A percentile compares a stretch with the other conserved stretches of the same genome.
Conservation (phyloP, 176 grass and related monocot species). For the Aechmea fasciata region DNA sequence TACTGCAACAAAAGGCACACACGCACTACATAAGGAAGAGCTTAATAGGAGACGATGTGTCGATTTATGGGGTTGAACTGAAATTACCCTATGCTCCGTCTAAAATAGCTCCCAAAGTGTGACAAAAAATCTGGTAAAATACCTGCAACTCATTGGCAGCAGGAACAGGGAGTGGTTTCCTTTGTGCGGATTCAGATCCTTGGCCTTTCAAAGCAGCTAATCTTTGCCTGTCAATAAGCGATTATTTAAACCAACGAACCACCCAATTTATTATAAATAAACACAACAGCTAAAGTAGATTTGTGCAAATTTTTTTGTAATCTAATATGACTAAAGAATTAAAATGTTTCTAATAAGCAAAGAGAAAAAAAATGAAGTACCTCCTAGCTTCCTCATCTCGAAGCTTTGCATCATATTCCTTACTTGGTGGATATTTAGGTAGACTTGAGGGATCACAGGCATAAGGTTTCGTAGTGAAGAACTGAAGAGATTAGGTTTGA, state of each 20-base stretch:
- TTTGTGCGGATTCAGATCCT: constrained; percentile 49
- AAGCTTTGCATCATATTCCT: constrained; percentile 95
- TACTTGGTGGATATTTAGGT: constrained; percentile 97
- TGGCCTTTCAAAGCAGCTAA: constrained; percentile 60
- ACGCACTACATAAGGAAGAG: no score
- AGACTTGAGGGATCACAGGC: constrained; percentile 84
- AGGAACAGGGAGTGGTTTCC: constrained; percentile 58
- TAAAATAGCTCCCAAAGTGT: constrained; percentile 7
- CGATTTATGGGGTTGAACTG: neutral
- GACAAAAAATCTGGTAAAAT: constrained; percentile 14
- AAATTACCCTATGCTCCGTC: constrained; percentile 1
- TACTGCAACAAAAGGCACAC: no score
- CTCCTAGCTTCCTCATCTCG: constrained; percentile 91
- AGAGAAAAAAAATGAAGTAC: constrained; percentile 21
- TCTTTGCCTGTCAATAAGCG: constrained; percentile 60
- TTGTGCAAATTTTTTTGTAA: neutral
- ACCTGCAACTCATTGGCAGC: constrained; percentile 80
- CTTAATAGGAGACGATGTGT: no score
- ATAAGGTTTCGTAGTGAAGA: constrained; percentile 64
- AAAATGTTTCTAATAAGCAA: neutral
- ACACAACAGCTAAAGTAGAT: neutral
- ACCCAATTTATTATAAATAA: neutral
- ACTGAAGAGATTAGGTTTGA: constrained; percentile 22
- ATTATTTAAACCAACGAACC: neutral
- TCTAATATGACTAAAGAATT: neutral